phyloP scores from a whole-genome alignment of 2,329 filamentous ascomycete genomes.

The Helotiales sp. region DNA sequence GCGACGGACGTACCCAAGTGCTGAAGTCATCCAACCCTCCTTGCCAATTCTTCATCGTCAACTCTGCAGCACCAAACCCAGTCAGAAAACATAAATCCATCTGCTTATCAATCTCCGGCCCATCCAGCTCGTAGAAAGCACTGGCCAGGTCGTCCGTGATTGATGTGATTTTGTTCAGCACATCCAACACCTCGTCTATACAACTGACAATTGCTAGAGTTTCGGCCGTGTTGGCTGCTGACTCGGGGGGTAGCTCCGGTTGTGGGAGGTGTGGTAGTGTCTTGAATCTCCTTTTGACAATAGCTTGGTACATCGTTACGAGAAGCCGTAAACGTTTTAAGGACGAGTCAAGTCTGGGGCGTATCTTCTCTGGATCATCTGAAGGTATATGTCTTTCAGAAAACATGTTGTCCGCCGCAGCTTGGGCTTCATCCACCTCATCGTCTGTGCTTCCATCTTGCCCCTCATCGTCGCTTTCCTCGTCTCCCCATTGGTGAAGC shows the following conservation, averaged over 20 bases:
- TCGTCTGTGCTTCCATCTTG: conserved; percentile 50
- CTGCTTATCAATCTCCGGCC: conserved; percentile 54
- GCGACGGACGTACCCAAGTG: conserved; percentile 55
- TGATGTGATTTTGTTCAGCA: conserved; percentile 62
- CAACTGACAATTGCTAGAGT: conserved; percentile 33
- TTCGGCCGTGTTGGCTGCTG: conserved; percentile 11
- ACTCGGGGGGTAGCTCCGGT: conserved; percentile 37
- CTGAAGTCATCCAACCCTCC: conserved; percentile 74
- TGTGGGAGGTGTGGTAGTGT: conserved; percentile 49
- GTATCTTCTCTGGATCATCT: conserved; percentile 63
- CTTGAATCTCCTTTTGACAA: conserved; percentile 69
- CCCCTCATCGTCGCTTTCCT: conserved; percentile 60
- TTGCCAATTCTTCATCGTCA: conserved; percentile 61
- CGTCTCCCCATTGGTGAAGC: conserved; percentile 83
- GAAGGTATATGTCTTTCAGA: conserved; percentile 61
- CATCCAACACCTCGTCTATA: conserved; percentile 56
- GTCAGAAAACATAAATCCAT: conserved; percentile 62
- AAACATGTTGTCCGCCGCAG: conserved; percentile 69
- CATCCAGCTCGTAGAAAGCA: conserved; percentile 70
- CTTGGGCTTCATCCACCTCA: conserved; percentile 46
- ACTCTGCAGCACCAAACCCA: conserved; percentile 55
- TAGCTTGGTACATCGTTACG: conserved; percentile 66
- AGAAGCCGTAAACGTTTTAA: conserved; percentile 67
- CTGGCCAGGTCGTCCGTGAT: conserved; percentile 69
- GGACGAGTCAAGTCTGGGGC: conserved; percentile 63